phyloP scores from a whole-genome alignment of 305 asterid species.

The Solanum hybrid region DNA sequence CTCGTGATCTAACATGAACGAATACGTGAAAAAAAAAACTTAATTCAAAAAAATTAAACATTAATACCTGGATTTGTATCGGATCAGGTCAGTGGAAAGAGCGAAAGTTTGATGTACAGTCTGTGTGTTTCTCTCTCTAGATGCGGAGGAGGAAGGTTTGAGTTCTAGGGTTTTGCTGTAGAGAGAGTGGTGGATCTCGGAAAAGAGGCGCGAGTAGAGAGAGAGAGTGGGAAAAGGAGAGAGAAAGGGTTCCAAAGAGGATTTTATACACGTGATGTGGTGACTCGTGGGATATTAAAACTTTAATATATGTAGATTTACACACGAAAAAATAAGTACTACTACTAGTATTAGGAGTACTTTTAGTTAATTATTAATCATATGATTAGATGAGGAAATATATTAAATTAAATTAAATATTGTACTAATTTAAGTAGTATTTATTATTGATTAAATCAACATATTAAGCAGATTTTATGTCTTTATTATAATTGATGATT shows the following conservation, averaged over 20 bases:
- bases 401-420: background rate
- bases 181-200: slow-evolving; percentile 3
- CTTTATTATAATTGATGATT: background rate
- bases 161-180: slow-evolving; percentile 9
- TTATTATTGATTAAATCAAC: background rate
- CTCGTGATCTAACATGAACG: background rate
- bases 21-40: background rate
- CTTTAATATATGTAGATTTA: background rate
- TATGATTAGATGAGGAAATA: background rate
- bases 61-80: background rate
- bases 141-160: background rate
- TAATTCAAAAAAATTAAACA: background rate
- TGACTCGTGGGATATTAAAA: background rate
- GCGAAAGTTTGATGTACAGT: background rate
- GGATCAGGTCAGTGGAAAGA: background rate
- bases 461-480: background rate
- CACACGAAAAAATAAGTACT: background rate
- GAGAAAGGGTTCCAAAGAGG: background rate
- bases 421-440: background rate
- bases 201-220: background rate
- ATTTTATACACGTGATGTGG: background rate
- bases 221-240: background rate
- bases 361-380: background rate
- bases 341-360: background rate
- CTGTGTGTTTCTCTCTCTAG: background rate